Conservation (phyloP, 371 early-diverging fungal species). For the Zychaea mexicana region DNA sequence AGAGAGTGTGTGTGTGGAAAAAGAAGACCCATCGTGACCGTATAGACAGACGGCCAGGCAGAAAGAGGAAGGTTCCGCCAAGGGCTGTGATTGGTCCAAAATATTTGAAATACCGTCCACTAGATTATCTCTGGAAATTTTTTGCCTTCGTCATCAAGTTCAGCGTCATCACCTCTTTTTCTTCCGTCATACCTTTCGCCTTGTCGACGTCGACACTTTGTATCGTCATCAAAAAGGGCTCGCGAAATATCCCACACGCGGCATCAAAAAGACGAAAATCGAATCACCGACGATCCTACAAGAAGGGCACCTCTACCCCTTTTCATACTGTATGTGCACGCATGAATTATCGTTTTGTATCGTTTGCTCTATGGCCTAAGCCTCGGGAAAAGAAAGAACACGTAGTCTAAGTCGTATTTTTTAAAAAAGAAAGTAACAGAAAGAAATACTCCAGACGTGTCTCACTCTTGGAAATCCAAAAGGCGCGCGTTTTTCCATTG, state of each 20-base stretch:
- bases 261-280: not conserved
- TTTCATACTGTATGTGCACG: not conserved
- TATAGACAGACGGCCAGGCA: too few relatives aligned
- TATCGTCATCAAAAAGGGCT: not conserved
- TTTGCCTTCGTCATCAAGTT: not conserved
- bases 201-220: conserved; percentile 1
- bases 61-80: not conserved
- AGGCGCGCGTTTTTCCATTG: too few relatives aligned
- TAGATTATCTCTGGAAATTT: not conserved
- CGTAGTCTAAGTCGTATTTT: not conserved
- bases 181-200: not conserved
- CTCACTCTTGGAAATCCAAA: too few relatives aligned
- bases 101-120: not conserved
- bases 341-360: too few relatives aligned
- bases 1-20: too few relatives aligned
- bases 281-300: not conserved
- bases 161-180: not conserved
- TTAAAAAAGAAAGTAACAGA: too few relatives aligned
- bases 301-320: not conserved
- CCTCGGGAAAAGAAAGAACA: not conserved
- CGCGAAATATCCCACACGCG: not conserved
- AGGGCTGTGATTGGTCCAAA: not conserved
- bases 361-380: too few relatives aligned
- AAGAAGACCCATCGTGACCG: too few relatives aligned
- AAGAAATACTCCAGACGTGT: too few relatives aligned